Conservation (phyloP, 106 monocot species). For the Acorus calamus region DNA sequence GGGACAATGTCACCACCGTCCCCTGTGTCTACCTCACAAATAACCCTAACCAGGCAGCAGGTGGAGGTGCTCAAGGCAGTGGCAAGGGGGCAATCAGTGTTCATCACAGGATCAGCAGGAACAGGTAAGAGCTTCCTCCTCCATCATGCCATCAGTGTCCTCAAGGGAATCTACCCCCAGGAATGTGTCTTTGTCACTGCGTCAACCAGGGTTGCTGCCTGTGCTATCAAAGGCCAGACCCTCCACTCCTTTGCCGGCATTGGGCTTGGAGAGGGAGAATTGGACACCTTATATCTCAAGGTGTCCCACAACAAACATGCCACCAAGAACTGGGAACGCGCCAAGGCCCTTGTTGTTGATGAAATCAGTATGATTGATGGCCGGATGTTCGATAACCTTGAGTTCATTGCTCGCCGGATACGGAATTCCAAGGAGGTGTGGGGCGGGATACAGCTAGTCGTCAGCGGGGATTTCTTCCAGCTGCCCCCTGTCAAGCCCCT, state of each 20-base stretch:
- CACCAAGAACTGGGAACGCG: not conserved
- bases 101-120: too few relatives aligned
- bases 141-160: not conserved
- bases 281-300: not conserved
- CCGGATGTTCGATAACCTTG: not conserved
- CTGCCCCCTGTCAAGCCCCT: not conserved
- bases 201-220: not conserved
- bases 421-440: not conserved
- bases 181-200: not conserved
- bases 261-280: not conserved
- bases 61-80: too few relatives aligned
- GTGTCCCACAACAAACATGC: not conserved
- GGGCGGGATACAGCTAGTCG: not conserved
- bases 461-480: slow-evolving; percentile 6
- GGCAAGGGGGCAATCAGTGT: too few relatives aligned
- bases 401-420: not conserved
- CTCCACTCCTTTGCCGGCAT: slow-evolving; percentile 2
- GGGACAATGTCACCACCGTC: too few relatives aligned
- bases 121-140: not conserved
- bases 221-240: not conserved
- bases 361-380: slow-evolving; percentile 2
- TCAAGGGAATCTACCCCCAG: not conserved
- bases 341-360: not conserved
- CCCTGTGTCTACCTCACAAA: too few relatives aligned
- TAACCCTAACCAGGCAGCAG: too few relatives aligned